Percentiles rank a stretch among this genome's conserved stretches.
Evolutionary conservation across 495 filamentous ascomycete species (phyloP).

Genomic region (Daldinia bambusicola): DNA sequence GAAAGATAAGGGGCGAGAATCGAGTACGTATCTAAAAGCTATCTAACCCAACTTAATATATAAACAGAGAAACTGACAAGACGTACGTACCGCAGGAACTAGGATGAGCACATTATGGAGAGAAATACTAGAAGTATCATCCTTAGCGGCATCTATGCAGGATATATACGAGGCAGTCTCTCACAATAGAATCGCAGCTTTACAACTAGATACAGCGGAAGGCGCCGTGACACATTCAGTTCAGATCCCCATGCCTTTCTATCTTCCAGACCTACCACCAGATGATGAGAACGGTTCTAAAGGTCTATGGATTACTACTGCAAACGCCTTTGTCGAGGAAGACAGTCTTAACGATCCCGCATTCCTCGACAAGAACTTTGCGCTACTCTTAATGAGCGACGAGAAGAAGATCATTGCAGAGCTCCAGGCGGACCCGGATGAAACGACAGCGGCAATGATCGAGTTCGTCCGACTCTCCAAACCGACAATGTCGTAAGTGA

Average conservation of each 20-base stretch:
- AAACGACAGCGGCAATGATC: conserved; percentile 74
- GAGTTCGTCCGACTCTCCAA: conserved; percentile 86
- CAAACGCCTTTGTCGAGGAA: conserved; percentile 76
- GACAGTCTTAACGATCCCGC: conserved; percentile 68
- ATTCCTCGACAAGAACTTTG: conserved; percentile 83
- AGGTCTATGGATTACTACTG: conserved; percentile 85
- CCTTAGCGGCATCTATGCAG: conserved; percentile 84
- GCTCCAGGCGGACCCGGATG: conserved; percentile 78
- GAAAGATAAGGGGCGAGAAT: conserved; percentile 81
- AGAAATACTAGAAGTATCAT: conserved; percentile 76
- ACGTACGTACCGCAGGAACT: conserved; percentile 51
- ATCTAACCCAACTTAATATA: conserved; percentile 4
- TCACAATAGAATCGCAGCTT: conserved; percentile 78
- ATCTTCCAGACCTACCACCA: conserved; percentile 75
- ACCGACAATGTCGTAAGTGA: conserved; percentile 76
- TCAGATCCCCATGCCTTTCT: conserved; percentile 84
- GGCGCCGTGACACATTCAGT: conserved; percentile 73
- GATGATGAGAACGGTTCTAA: conserved; percentile 70
- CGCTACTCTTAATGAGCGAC: conserved; percentile 84
- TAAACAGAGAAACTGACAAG: conserved; percentile 19
- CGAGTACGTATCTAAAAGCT: conserved; percentile 61
- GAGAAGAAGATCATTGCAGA: conserved; percentile 84
- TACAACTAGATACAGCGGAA: conserved; percentile 60
- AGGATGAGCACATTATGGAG: conserved; percentile 69
- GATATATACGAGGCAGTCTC: conserved; percentile 84